A percentile compares a stretch with the other conserved stretches of the same genome.
Conservation (phyloP, 2,329 filamentous ascomycete species). For the Chaetothyriales sp. region DNA sequence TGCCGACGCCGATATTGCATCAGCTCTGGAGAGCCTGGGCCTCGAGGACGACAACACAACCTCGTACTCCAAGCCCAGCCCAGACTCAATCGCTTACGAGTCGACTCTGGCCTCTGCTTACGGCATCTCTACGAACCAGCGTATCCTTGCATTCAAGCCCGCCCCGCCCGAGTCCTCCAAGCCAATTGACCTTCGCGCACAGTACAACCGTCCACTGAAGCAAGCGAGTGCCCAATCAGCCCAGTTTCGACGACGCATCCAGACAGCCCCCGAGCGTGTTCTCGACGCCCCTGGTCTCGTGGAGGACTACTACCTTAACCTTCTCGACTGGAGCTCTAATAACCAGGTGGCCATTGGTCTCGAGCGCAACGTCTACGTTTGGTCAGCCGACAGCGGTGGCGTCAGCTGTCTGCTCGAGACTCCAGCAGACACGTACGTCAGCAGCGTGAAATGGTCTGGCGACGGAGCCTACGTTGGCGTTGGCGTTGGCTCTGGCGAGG, state of each 20-base stretch:
- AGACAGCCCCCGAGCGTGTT: conserved; percentile 88
- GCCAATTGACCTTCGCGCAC: conserved; percentile 89
- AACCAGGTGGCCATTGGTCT: conserved; percentile 98
- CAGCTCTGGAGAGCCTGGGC: conserved; percentile 64
- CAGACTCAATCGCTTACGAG: conserved; percentile 80
- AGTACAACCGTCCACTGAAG: conserved; percentile 95
- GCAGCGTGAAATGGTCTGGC: conserved; percentile 96
- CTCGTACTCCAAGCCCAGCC: conserved; percentile 61
- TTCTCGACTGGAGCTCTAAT: conserved; percentile 92
- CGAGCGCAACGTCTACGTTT: conserved; percentile 93
- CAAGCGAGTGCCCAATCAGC: conserved; percentile 56
- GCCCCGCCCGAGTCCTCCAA: conserved; percentile 95
- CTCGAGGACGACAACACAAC: conserved; percentile 55
- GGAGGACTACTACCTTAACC: conserved; percentile 97
- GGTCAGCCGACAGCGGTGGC: conserved; percentile 86
- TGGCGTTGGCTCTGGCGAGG: conserved; percentile 84
- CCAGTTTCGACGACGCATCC: conserved; percentile 79
- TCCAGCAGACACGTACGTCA: conserved; percentile 80
- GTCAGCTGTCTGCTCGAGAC: conserved; percentile 84
- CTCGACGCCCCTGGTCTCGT: conserved; percentile 90
- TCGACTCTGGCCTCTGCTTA: conserved; percentile 81
- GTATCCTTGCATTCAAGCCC: conserved; percentile 96
- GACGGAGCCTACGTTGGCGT: conserved; percentile 94
- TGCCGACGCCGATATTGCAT: conserved; percentile 57
- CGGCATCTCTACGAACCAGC: conserved; percentile 81